Base-by-base conservation (phyloP, 176 grass and related monocot species). In the Paspalum vaginatum region DNA sequence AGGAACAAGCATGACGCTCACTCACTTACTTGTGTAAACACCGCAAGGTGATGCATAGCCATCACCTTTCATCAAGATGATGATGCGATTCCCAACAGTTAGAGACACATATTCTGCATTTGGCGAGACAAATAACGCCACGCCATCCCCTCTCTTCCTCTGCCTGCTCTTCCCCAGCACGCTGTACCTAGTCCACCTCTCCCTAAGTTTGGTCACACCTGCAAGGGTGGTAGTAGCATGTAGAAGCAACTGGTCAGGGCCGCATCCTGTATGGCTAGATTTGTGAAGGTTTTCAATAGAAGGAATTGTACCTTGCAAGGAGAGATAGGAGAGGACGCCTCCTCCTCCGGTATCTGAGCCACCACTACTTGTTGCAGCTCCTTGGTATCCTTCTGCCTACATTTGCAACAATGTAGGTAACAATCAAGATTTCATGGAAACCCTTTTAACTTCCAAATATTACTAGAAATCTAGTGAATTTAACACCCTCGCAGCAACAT, bases 201-300 rank as follows among this genome's bases (percentile, higher is more conserved):
- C 79, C 72, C 68, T 89, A 66, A 98, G 90, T 77, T 77, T 88
- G 39, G 27, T 87, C 40, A 98, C 92, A 84, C 88, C 95, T 95
- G 77, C 61, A 46, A 76, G 68, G 17, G 62, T 40, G 22, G 68
- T 49, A 26, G 17, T 24, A 61, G 16, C 45, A 76, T 60, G 48
- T 56, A 43, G 57, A 78, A 83, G 48, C 75, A 70, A 46, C 21
- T 38, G 18, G 37, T 84, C 51, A 88, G 81, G 8, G 2, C 24
- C 4, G 5, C 58, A 70, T 27, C 18, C 24, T 25, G 44, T 49
- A 26, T 46, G 53, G 39, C 68, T 70, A 17, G 20, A 61, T 79
- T 68, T 52, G 61, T 24, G 60, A 58, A 61, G 53, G 44, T 52
- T 53, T 45, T 22, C 6, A 76, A 53, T 65, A 5, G 2, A 62